Base-by-base conservation (phyloP, 257 asterid genomes). In the Solanum sejunctum region DNA sequence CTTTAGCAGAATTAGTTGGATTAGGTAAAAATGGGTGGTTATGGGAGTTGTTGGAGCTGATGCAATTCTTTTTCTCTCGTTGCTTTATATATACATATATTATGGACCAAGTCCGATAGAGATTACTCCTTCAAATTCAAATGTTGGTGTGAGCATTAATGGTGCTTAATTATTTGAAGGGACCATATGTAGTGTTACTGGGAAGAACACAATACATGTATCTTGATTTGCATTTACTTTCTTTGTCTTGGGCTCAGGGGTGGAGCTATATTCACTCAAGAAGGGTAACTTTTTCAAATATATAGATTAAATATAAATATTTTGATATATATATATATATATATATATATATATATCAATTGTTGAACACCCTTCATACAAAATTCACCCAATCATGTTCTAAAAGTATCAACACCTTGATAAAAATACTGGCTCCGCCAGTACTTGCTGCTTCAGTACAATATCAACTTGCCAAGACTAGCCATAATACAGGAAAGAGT, bases 1-100 rank as follows among this genome's bases (percentile, higher is more conserved):
- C 3, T 92, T 92, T 39, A 73, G 84, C 17, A 93, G 90, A 1
- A 85, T 92, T 23, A 1, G 84, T 92, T 23, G 97, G 97, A 2
- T 88, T 89, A 26, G 93, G 90, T 0, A 93, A 89, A 21, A 88
- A 89, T 32, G 91, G 3, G 86, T 86, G 6, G 20, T 89, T 41
- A 81, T 73, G 1, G 81, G 85, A 6, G 57, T 80, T 1, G 85
- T 88, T 3, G 86, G 85, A 0, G 58, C 86, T 5, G 75, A 56
- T 12, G 84, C 87, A 12, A 84, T 85, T 2, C 18, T 88, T 23
- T 12, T 11, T 89, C 2, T 78, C 88, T 83, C 87, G 39, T 12
- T 69, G 4, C 10, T 89, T 6, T 88, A 63, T 63, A 26, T 63
- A 63, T 63, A 8, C 87, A 63, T 63, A 26, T 63, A 63, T 63